phyloP scores from a whole-genome alignment of 345 rosid species.

The Atalantia buxifolia region DNA sequence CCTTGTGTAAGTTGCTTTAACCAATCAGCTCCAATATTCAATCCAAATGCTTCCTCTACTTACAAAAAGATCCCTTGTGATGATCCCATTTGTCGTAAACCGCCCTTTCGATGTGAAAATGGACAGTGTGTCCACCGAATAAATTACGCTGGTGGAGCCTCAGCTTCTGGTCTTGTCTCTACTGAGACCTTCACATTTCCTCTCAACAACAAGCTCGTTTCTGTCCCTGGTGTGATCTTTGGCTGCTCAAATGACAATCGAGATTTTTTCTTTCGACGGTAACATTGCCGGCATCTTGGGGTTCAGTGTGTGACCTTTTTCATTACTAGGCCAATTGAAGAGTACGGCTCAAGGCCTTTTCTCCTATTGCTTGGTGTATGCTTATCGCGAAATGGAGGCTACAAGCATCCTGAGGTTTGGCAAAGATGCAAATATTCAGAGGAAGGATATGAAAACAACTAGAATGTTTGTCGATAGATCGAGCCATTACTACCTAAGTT shows the following conservation, averaged over 20 bases:
- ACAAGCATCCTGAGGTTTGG: not conserved
- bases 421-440: not conserved
- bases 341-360: not conserved
- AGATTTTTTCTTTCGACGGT: not conserved
- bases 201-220: not conserved
- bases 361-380: constrained; percentile 10
- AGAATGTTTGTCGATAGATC: not conserved
- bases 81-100: not conserved
- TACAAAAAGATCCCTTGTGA: not conserved
- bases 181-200: constrained; percentile 6
- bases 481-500: not conserved
- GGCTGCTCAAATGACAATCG: constrained; percentile 18
- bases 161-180: constrained; percentile 5
- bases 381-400: not conserved
- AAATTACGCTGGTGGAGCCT: not conserved
- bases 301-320: constrained; percentile 2
- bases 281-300: constrained; percentile 19
- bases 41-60: not conserved
- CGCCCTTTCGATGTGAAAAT: not conserved
- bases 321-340: not conserved
- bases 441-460: not conserved
- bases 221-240: constrained; percentile 5
- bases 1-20: not conserved
- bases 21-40: not conserved
- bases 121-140: not conserved